Conservation (phyloP, 495 filamentous ascomycete genomes). For the Talaromyces thailandensis region DNA sequence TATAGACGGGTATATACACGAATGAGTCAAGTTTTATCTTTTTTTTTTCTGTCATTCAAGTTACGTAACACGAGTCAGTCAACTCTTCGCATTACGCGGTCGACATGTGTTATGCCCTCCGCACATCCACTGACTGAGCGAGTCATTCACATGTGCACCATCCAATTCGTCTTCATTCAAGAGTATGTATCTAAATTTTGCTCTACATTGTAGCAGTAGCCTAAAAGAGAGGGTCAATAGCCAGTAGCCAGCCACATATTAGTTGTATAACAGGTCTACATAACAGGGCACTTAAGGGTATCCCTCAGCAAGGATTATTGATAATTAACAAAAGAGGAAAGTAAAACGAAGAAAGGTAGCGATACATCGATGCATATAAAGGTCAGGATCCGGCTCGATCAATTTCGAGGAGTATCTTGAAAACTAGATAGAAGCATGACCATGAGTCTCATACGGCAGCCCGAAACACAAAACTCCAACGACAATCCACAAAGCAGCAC, state of each 20-base stretch:
- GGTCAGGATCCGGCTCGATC: no score
- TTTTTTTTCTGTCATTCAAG: not conserved
- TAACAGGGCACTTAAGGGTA: not conserved
- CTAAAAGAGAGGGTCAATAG: not conserved
- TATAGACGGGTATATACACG: not conserved
- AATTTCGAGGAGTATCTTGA: no score
- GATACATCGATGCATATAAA: not conserved
- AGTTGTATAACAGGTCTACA: not conserved
- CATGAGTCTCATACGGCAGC: conserved; percentile 27
- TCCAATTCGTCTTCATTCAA: not conserved
- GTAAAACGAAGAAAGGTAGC: not conserved
- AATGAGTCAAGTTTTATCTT: not conserved
- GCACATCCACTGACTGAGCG: not conserved
- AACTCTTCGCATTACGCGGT: not conserved
- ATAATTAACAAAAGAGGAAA: not conserved
- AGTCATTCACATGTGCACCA: not conserved
- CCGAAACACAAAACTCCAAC: conserved; percentile 20
- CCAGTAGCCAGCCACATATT: not conserved
- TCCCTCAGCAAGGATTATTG: not conserved
- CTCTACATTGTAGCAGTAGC: not conserved
- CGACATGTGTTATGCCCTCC: not conserved
- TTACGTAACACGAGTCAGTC: not conserved
- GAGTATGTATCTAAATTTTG: not conserved
- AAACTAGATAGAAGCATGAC: conserved; percentile 11
- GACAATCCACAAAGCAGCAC: conserved; percentile 23